A percentile compares a stretch with the other conserved stretches of the same genome.
Conservation (phyloP, 495 filamentous ascomycete species). For the Penicillium lagena region DNA sequence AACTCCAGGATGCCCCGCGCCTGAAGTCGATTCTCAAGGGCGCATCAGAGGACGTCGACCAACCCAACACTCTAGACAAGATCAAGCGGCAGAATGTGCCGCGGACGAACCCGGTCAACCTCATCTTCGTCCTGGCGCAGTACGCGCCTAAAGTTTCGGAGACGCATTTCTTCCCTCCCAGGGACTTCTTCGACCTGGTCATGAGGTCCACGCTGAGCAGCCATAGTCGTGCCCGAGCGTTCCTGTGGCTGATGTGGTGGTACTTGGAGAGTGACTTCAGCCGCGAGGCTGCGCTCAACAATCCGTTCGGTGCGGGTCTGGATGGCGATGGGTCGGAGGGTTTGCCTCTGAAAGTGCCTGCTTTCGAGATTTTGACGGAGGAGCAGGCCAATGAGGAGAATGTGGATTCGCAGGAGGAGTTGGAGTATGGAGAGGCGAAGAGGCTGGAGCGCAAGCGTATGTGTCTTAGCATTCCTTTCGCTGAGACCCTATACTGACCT, state of each 20-base stretch:
- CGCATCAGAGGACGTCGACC: constrained; percentile 85
- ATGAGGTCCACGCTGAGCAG: constrained; percentile 85
- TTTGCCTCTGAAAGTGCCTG: constrained; percentile 73
- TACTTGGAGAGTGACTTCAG: constrained; percentile 97
- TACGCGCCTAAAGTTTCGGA: constrained; percentile 90
- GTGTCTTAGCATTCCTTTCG: constrained; percentile 4
- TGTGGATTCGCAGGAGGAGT: constrained; percentile 79
- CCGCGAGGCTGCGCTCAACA: constrained; percentile 71
- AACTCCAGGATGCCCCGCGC: constrained; percentile 91
- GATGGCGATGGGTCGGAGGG: constrained; percentile 53
- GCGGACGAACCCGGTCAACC: constrained; percentile 92
- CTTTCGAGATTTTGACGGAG: constrained; percentile 67
- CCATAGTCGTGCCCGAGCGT: constrained; percentile 75
- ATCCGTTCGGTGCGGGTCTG: constrained; percentile 80
- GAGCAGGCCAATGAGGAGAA: constrained; percentile 80
- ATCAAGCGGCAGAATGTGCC: constrained; percentile 62
- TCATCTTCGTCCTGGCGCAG: constrained; percentile 91
- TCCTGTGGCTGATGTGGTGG: constrained; percentile 98
- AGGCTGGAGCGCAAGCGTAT: constrained; percentile 72
- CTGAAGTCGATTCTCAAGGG: constrained; percentile 97
- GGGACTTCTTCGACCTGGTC: constrained; percentile 94
- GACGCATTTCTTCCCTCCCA: constrained; percentile 74
- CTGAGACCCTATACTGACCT: constrained; percentile 2
- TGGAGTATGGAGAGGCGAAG: constrained; percentile 81
- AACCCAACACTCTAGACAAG: constrained; percentile 80